phyloP scores from a whole-genome alignment of 768 basidiomycete species.

The Suillus fuscotomentosus region DNA sequence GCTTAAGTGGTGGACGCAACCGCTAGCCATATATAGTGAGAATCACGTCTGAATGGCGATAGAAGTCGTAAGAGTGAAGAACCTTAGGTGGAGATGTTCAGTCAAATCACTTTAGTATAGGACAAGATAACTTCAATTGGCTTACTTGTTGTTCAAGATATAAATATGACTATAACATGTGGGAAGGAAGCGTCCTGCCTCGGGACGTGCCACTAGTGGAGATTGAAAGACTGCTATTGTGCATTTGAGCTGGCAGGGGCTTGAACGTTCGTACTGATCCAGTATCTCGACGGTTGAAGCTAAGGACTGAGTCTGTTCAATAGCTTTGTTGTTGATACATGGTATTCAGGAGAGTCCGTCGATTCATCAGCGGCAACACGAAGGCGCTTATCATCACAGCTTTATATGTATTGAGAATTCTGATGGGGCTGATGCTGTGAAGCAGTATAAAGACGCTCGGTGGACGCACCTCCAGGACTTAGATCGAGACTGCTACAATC shows the following conservation, averaged over 20 bases:
- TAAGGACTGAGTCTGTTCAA: not conserved
- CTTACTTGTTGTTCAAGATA: not conserved
- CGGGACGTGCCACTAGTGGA: not conserved
- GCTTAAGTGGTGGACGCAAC: not conserved
- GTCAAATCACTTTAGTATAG: no score
- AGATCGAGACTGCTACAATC: not conserved
- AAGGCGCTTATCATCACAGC: not conserved
- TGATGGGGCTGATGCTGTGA: not conserved
- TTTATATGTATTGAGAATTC: not conserved
- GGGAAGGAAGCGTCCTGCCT: not conserved
- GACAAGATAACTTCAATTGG: not conserved
- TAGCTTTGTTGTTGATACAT: not conserved
- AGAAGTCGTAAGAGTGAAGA: not conserved
- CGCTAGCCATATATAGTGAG: slow-evolving; percentile 18
- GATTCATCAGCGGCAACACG: not conserved
- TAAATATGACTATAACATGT: not conserved
- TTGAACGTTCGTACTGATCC: not conserved
- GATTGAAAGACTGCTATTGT: not conserved
- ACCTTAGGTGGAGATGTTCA: no score
- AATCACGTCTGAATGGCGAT: not conserved
- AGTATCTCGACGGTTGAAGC: not conserved
- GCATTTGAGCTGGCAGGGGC: not conserved
- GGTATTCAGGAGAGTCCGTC: not conserved
- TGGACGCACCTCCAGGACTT: not conserved
- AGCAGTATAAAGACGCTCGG: not conserved